Evolutionary conservation across 176 grass and related monocot species (phyloP), one percentile per base, ranked within the genome.

Genomic region (Thinopyrum elongatum): DNA sequence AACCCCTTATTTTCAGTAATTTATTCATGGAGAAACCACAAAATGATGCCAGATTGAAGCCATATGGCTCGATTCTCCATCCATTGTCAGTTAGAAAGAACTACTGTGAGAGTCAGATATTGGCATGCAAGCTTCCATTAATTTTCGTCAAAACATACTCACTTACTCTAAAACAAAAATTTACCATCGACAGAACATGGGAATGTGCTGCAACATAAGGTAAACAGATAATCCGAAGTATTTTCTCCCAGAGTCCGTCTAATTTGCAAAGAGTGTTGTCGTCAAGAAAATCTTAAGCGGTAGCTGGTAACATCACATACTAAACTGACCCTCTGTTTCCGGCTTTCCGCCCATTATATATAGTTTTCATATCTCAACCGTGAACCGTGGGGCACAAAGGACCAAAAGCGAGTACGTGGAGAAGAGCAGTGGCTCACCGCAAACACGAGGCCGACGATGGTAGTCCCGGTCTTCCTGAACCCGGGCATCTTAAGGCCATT

Each of bases 371-470:
- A 62, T 31, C 76, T 41, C 8, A 46, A 65, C 6, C 25, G 69
- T 19, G 23, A n/a, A 23, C 8, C n/a, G 38, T 22, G 47, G 67
- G 21, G 53, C 47, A 38, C n/a, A 27, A 14, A 47, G 11, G 33
- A 42, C 29, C 47, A 42, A 16, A 61, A 14, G 21, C 21, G 33
- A 42, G 7, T 70, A 49, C 7, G 65, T 49, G 27, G 19, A 27
- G 36, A 78, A 49, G 64, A 59, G 47, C 21, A 38, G 13, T 28
- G 17, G 12, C 66, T 34, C 31, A 99, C 97, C 92, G 88, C 79
- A 83, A 93, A 99, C 7, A 99, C 90, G 47, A 99, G 80, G 11
- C 97, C 97, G 60, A 96, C 97, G 55, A 99, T 99, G 64, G 97
- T 99, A 6, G 97, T 99, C 7, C 97, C 97, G 3, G 97, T 99